These are phyloP conservation scores for Eimeria tenella DNA, from an alignment of 169 alveolate species.

Conservation along the genomic window DNA sequence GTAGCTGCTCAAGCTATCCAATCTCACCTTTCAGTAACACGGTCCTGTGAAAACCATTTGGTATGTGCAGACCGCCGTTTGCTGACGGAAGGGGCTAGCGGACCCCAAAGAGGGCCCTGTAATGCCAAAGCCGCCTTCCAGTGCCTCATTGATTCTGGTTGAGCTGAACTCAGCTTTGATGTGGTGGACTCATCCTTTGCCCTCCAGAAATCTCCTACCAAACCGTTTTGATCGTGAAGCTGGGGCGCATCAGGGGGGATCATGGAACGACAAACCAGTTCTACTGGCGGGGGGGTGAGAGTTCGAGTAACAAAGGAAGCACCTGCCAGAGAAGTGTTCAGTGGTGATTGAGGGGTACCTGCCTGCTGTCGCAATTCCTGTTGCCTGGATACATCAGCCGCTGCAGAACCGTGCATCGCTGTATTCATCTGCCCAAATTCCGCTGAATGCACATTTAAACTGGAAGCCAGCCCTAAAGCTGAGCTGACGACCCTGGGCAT, in stretches of 20 bases:
- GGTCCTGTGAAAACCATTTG: constrained; percentile 70
- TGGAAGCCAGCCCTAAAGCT: background rate
- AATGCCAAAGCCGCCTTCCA: background rate
- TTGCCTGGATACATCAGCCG: background rate
- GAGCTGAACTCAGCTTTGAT: background rate
- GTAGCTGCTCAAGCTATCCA: background rate
- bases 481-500: constrained; percentile 13
- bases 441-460: constrained; percentile 4
- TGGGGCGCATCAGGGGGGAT: background rate
- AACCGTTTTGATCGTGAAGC: background rate
- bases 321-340: background rate
- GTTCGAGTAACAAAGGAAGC: background rate
- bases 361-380: constrained; percentile 14
- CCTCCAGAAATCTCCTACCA: background rate
- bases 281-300: constrained; percentile 17
- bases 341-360: constrained; percentile 3
- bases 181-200: background rate
- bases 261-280: background rate
- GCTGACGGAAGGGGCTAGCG: constrained; percentile 54
- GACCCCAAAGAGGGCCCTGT: constrained; percentile 45
- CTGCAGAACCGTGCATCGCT: background rate
- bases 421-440: constrained; percentile 32
- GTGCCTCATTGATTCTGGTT: background rate
- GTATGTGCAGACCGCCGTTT: constrained; percentile 57
- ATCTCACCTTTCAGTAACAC: constrained; percentile 67